A percentile compares a stretch with the other conserved stretches of the same genome.
Conservation (phyloP, 805 yeast species). For the Ogataea naganishii region DNA sequence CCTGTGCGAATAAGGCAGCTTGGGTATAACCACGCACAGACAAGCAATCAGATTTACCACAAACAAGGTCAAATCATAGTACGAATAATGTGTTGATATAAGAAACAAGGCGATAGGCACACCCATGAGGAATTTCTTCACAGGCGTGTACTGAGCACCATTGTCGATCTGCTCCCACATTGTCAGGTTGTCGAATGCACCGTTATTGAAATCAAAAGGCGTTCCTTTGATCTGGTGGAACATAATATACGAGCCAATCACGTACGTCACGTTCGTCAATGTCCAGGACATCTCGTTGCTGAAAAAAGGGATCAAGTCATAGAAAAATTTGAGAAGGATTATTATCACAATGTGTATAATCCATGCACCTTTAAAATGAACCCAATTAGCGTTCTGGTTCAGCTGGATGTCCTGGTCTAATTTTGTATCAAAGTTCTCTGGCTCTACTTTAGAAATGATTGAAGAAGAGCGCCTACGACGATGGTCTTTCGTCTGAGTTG, state of each 20-base stretch:
- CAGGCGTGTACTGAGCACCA: slow-evolving; percentile 95
- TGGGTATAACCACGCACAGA: slow-evolving; percentile 83
- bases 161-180: slow-evolving; percentile 95
- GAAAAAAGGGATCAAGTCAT: slow-evolving; percentile 72
- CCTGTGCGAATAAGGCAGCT: slow-evolving; percentile 76
- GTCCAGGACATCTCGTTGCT: slow-evolving; percentile 89
- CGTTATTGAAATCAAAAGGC: slow-evolving; percentile 93
- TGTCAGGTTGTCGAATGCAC: slow-evolving; percentile 91
- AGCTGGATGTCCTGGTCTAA: slow-evolving; percentile 86
- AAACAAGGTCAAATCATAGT: slow-evolving; percentile 73
- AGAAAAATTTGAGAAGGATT: slow-evolving; percentile 61
- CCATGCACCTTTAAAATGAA: slow-evolving; percentile 95
- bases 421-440: slow-evolving; percentile 85
- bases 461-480: slow-evolving; percentile 73
- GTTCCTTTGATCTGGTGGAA: slow-evolving; percentile 95
- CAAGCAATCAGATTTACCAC: slow-evolving; percentile 74
- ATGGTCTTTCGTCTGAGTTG: slow-evolving; percentile 23
- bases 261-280: slow-evolving; percentile 81
- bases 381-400: slow-evolving; percentile 94
- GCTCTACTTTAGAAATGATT: slow-evolving; percentile 84
- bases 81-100: slow-evolving; percentile 82
- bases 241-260: slow-evolving; percentile 89
- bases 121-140: slow-evolving; percentile 83
- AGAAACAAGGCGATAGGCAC: slow-evolving; percentile 89
- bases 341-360: slow-evolving; percentile 81